These are phyloP conservation scores for Podaxis mareebaensis DNA, from an alignment of 768 basidiomycete genomes.

Conservation along the genomic window DNA sequence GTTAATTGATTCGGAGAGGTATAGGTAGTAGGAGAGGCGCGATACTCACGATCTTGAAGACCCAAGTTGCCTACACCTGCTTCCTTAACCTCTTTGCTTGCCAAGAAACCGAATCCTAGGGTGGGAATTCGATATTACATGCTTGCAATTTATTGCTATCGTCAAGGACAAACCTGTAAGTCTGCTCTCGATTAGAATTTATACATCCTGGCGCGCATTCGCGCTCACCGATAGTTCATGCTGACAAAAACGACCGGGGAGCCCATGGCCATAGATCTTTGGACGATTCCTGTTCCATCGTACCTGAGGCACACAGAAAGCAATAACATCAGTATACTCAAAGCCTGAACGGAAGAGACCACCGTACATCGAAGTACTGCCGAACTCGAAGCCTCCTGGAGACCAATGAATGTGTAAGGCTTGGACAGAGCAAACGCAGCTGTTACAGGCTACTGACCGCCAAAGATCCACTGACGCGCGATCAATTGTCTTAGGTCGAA, in stretches of 20 bases:
- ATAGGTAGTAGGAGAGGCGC: background rate
- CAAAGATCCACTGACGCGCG: slow-evolving; percentile 48
- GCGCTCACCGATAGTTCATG: slow-evolving; percentile 47
- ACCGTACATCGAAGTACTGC: slow-evolving; percentile 35
- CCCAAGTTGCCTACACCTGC: slow-evolving; percentile 63
- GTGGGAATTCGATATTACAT: background rate
- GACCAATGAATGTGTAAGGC: background rate
- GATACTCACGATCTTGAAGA: slow-evolving; percentile 58
- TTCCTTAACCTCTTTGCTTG: slow-evolving; percentile 49
- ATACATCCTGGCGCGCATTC: background rate
- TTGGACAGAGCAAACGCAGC: background rate
- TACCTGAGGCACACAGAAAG: slow-evolving; percentile 28
- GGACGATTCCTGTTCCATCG: slow-evolving; percentile 44
- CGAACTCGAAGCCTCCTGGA: slow-evolving; percentile 44
- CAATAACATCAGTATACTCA: background rate
- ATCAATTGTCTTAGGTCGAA: background rate
- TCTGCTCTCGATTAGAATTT: slow-evolving; percentile 9
- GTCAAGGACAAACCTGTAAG: slow-evolving; percentile 14
- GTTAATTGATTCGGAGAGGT: background rate
- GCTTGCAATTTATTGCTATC: background rate
- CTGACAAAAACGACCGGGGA: slow-evolving; percentile 52
- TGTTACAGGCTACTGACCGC: slow-evolving; percentile 30
- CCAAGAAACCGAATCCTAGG: slow-evolving; percentile 52
- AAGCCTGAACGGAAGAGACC: background rate
- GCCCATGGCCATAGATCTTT: slow-evolving; percentile 41